A percentile compares a stretch with the other conserved stretches of the same genome.
phyloP scores from a whole-genome alignment of 345 rosid species.

The Euclidium syriacum region DNA sequence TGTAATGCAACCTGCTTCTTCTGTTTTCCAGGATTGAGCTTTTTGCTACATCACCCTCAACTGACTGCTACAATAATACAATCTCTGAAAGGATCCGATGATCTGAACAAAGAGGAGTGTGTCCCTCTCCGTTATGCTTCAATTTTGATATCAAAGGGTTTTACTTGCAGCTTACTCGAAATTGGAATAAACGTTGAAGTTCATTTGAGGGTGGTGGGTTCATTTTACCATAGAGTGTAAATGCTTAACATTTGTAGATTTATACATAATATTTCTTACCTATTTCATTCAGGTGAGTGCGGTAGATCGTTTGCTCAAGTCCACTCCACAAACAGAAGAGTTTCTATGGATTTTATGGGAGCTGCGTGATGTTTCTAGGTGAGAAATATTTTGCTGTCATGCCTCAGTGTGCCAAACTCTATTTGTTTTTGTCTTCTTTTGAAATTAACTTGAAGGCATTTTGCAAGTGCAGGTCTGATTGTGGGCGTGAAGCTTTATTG shows the following conservation, averaged over 20 bases:
- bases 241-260: slow-evolving; percentile 4
- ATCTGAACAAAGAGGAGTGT: slow-evolving; percentile 68
- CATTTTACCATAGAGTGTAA: slow-evolving; percentile 14
- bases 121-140: slow-evolving; percentile 88
- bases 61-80: slow-evolving; percentile 63
- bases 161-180: slow-evolving; percentile 75
- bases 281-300: slow-evolving; percentile 61
- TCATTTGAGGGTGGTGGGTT: slow-evolving; percentile 93
- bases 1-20: slow-evolving; percentile 11
- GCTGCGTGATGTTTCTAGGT: slow-evolving; percentile 93
- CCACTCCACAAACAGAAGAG: slow-evolving; percentile 82
- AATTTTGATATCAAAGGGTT: slow-evolving; percentile 75
- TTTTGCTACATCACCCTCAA: slow-evolving; percentile 73
- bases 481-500: slow-evolving; percentile 91
- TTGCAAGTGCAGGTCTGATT: slow-evolving; percentile 67
- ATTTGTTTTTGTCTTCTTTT: slow-evolving; percentile 8
- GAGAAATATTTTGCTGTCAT: slow-evolving; percentile 10
- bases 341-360: slow-evolving; percentile 97
- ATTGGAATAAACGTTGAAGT: slow-evolving; percentile 83
- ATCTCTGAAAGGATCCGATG: slow-evolving; percentile 57
- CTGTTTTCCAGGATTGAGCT: slow-evolving; percentile 65
- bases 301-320: slow-evolving; percentile 69
- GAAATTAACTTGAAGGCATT: slow-evolving; percentile 11
- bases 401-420: neutral
- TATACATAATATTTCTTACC: neutral